phyloP scores from a whole-genome alignment of 176 grass and related monocot species.

The Bothriochloa decipiens region DNA sequence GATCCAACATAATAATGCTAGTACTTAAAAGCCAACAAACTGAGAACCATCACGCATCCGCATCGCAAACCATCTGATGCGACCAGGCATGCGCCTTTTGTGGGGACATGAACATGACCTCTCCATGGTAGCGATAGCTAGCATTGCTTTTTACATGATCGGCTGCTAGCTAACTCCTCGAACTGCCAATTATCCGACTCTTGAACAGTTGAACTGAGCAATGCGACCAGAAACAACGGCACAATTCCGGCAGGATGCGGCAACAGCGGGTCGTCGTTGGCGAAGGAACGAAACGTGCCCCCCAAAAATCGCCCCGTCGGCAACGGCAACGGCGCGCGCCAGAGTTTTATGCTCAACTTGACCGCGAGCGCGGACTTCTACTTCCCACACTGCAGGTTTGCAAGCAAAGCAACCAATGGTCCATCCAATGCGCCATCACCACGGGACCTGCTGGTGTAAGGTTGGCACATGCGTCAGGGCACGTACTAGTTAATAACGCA shows the following conservation, averaged over 20 bases:
- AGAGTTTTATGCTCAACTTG: not conserved
- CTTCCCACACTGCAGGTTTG: not conserved
- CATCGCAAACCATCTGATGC: not conserved
- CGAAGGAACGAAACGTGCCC: not conserved
- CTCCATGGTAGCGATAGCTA: not conserved
- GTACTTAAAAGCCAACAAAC: not conserved
- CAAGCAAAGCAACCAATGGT: not conserved
- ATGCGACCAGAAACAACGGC: slow-evolving; percentile 18
- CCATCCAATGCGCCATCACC: not conserved
- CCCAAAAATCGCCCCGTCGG: not conserved
- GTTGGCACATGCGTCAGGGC: slow-evolving; percentile 6
- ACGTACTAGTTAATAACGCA: not conserved
- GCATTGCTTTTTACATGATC: not conserved
- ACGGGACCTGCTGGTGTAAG: not conserved
- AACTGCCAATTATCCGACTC: too few species aligned
- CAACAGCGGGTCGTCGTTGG: not conserved
- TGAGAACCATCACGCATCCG: not conserved
- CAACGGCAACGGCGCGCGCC: slow-evolving; percentile 36
- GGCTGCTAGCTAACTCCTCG: not conserved
- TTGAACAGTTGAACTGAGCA: too few species aligned
- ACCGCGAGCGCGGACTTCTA: not conserved
- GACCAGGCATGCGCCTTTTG: slow-evolving; percentile 17
- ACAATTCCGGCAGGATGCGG: slow-evolving; percentile 42
- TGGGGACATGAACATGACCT: slow-evolving; percentile 1
- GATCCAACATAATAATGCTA: not conserved